Base-by-base conservation (phyloP, 164 flowering plant species). In the Tetrastigma voinierianum region DNA sequence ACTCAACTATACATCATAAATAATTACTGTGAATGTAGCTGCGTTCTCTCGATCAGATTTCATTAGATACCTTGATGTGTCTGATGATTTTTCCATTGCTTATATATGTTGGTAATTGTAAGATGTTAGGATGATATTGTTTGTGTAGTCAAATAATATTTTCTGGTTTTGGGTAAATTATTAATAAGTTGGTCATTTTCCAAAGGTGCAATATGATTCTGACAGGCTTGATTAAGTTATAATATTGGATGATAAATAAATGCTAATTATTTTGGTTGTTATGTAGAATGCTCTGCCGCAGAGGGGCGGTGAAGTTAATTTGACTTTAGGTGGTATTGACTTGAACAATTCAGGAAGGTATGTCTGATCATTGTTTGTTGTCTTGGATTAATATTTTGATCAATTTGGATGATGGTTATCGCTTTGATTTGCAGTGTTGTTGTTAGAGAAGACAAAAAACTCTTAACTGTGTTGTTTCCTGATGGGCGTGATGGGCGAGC, bases 401-500 rank as follows among this genome's bases (percentile, higher is more conserved):
- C 43, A 66, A 13, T 52, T 51, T 64, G 61, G 58, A 52, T 67
- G 46, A 75, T 43, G 10, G 14, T 46, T 48, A 23, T 20, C 8
- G 20, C 24, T 73, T 10, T 64, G 16, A 40, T 61, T 57, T 86
- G 77, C 85, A 96, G 99, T 74, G 99, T 96, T 72, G 97, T 96
- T 69, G 96, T 90, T 21, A 80, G 97, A 79, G 99, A 93, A 73
- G 98, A 96, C 76, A 96, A 96, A 75, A 93, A 90, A 67, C 80
- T 96, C 54, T 70, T 96, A 60, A 96, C 99, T 64, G 99, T 96
- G 18, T 76, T 96, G 70, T 96, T 96, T 78, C 99, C 99, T 68
- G 99, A 93, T 83, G 98, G 99, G 56, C 99, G 99, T 78, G 97
- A 96, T 82, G 98, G 98, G 43, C 80, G 99, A 17, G 95, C 97